These are phyloP conservation scores for Candida frijolesensis DNA, from an alignment of 1,139 yeast species.

Conservation along the genomic window DNA sequence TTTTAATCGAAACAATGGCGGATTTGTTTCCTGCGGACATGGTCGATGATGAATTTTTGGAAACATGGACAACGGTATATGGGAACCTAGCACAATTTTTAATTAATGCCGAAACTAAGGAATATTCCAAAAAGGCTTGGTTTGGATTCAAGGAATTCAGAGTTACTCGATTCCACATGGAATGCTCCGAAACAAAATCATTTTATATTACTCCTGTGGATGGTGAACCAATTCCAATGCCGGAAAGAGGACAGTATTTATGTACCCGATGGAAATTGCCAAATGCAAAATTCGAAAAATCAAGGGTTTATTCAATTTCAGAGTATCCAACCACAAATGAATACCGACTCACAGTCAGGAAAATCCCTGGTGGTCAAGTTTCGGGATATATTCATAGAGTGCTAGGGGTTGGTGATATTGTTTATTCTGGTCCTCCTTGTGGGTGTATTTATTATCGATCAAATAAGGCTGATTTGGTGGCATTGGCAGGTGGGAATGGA, in stretches of 20 bases:
- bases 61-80: slow-evolving; percentile 69
- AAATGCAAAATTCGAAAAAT: slow-evolving; percentile 31
- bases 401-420: slow-evolving; percentile 49
- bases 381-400: slow-evolving; percentile 54
- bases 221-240: slow-evolving; percentile 34
- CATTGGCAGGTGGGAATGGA: slow-evolving; percentile 68
- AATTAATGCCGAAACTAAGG: slow-evolving; percentile 54
- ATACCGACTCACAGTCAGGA: slow-evolving; percentile 57
- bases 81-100: slow-evolving; percentile 64
- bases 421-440: slow-evolving; percentile 60
- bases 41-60: slow-evolving; percentile 58
- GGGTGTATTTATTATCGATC: slow-evolving; percentile 50
- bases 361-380: slow-evolving; percentile 48
- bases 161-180: slow-evolving; percentile 46
- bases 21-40: slow-evolving; percentile 56
- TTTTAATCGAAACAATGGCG: slow-evolving; percentile 54
- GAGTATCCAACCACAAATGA: slow-evolving; percentile 30
- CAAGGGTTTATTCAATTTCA: slow-evolving; percentile 58
- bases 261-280: slow-evolving; percentile 48
- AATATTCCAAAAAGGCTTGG: slow-evolving; percentile 56
- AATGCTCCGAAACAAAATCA: slow-evolving; percentile 51
- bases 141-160: slow-evolving; percentile 55
- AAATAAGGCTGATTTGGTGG: slow-evolving; percentile 35
- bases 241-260: slow-evolving; percentile 63
- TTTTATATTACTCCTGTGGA: slow-evolving; percentile 53